Percentiles rank a stretch among this genome's conserved stretches.
These are phyloP conservation scores for Biscogniauxia mediterranea DNA, from an alignment of 2,329 filamentous ascomycete species.

Conservation along the genomic window DNA sequence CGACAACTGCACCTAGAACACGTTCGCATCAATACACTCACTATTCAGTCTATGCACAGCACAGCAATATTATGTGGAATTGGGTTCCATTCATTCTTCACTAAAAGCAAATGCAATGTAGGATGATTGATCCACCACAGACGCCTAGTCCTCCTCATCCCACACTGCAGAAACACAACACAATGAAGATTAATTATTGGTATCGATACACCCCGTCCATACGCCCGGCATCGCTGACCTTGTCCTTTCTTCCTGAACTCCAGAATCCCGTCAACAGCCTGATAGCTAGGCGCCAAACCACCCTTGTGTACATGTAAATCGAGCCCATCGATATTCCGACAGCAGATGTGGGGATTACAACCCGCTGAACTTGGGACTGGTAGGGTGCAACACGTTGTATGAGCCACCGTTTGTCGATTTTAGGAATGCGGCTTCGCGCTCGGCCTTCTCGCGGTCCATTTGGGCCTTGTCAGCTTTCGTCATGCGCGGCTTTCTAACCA, in stretches of 20 bases:
- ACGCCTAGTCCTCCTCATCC: background rate
- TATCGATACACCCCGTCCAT: background rate
- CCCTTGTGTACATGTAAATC: conserved; percentile 11
- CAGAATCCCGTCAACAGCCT: background rate
- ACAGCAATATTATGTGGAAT: background rate
- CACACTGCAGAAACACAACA: background rate
- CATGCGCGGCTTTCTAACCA: conserved; percentile 76
- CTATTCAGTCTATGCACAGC: background rate
- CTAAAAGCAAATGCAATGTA: background rate
- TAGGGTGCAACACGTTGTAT: conserved; percentile 33
- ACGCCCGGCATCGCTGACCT: background rate
- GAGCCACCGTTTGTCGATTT: conserved; percentile 28
- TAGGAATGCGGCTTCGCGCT: conserved; percentile 54
- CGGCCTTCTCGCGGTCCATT: conserved; percentile 77
- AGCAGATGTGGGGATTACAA: conserved; percentile 16
- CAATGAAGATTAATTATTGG: background rate
- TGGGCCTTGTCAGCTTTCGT: conserved; percentile 83
- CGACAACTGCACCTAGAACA: too few relatives aligned
- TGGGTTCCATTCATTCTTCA: background rate
- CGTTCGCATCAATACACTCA: too few relatives aligned
- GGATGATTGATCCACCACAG: background rate
- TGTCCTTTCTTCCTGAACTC: background rate
- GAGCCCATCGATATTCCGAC: background rate
- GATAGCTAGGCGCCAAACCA: background rate
- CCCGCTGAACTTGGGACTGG: conserved; percentile 34